Evolutionary conservation across 108 stramenopile species (phyloP), one percentile per base, ranked within the genome.

Genomic region (Skeletonema marinoi): DNA sequence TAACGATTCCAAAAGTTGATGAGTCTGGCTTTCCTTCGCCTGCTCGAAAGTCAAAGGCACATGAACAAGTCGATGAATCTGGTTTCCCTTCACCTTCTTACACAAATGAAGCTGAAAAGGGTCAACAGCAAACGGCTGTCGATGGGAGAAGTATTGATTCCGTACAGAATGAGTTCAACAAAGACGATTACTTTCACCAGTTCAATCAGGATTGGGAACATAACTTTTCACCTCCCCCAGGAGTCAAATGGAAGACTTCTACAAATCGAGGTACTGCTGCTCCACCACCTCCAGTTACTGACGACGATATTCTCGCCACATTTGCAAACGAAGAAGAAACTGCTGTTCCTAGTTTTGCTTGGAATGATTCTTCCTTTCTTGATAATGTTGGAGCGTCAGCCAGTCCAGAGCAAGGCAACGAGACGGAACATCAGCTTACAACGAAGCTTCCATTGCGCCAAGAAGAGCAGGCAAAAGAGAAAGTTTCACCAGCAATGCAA

Each of bases 161-260:
- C 33, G 2, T 63, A 12, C 5, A 42, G 48, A 42, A 46, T 76
- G 41, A 13, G 4, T 56, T 65, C 12, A 54, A 74, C n/a, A 35
- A 74, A 17, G 51, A 74, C 16, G 63, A 65, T 29, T 59, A 56
- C 70, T 70, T 41, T 56, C 70, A 59, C 16, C n/a, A 41, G 1
- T 60, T 61, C 70, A 12, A 60, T 13, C 35, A 31, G 25, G 9
- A 25, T 56, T 56, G 54, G 44, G 44, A n/a, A n/a, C 44, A 56
- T 29, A n/a, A 56, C 8, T 56, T 21, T 8, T 2, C 7, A n/a
- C 54, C 54, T 56, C 54, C 25, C 9, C 25, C 54, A 2, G 54
- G 54, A 29, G 54, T 56, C 10, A 21, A 56, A 11, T 56, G 54
- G 54, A 56, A 56, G 21, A 25, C 25, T 6, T 56, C n/a, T 32